Evolutionary conservation across 805 yeast genomes (phyloP).

Genomic region (Candida maris): DNA sequence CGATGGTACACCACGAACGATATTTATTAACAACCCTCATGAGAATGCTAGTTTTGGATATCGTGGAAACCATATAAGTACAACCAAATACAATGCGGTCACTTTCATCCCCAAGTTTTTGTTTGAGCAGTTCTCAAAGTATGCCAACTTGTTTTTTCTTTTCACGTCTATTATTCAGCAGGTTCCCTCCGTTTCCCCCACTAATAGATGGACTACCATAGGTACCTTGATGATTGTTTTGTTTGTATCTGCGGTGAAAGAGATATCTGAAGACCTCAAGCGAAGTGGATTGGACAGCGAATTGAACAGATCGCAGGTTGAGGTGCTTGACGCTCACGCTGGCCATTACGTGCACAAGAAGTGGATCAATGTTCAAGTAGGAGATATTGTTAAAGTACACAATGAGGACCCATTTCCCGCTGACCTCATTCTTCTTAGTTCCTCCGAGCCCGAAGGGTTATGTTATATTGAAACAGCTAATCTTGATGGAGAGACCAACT

Average conservation of each 20-base stretch:
- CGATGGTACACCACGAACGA: conserved; percentile 52
- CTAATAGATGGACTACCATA: conserved; percentile 91
- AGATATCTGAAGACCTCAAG: conserved; percentile 84
- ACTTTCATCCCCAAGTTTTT: conserved; percentile 93
- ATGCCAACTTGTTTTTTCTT: conserved; percentile 90
- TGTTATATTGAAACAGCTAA: conserved; percentile 98
- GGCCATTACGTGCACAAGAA: conserved; percentile 63
- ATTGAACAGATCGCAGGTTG: conserved; percentile 67
- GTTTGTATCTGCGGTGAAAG: conserved; percentile 88
- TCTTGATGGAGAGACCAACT: conserved; percentile 95
- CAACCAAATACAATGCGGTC: conserved; percentile 90
- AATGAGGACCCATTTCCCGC: conserved; percentile 95
- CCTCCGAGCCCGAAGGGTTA: conserved; percentile 97
- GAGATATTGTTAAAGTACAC: conserved; percentile 80
- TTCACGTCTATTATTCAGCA: conserved; percentile 94
- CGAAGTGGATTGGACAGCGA: conserved; percentile 87
- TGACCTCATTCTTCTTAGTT: conserved; percentile 75
- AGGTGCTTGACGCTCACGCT: conserved; percentile 52
- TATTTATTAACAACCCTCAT: conserved; percentile 60
- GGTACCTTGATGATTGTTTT: conserved; percentile 85
- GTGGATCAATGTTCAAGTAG: conserved; percentile 89
- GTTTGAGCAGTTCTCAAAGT: conserved; percentile 95
- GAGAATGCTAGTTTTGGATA: conserved; percentile 56
- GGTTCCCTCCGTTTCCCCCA: conserved; percentile 95
- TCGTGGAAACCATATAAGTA: conserved; percentile 82